A percentile compares a stretch with the other conserved stretches of the same genome.
Evolutionary conservation across 768 basidiomycete genomes (phyloP).

Genomic region (Antrodiella citrinella): DNA sequence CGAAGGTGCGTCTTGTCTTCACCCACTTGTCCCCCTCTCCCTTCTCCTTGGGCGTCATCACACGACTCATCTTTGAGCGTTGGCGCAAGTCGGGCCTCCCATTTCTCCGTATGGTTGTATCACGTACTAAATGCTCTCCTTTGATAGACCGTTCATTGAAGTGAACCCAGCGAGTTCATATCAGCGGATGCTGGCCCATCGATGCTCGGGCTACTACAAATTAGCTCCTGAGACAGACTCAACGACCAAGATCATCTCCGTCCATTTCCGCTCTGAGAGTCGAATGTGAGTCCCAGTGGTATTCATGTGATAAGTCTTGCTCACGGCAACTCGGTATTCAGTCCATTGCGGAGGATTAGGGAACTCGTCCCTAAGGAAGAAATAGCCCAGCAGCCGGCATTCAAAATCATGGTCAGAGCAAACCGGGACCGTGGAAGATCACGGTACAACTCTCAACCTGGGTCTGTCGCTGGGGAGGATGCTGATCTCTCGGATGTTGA

Average conservation of each 20-base stretch:
- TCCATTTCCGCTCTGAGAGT: conserved; percentile 54
- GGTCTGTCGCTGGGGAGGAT: conserved; percentile 69
- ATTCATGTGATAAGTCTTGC: conserved; percentile 3
- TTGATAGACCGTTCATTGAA: conserved; percentile 51
- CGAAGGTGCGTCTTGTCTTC: conserved; percentile 37
- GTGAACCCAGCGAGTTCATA: conserved; percentile 68
- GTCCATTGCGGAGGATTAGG: conserved; percentile 60
- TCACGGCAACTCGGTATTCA: conserved; percentile 22
- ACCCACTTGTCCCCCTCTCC: conserved; percentile 6
- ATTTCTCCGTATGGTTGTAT: conserved; percentile 4
- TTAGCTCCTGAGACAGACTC: conserved; percentile 65
- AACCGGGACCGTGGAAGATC: conserved; percentile 44
- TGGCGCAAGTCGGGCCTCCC: neutral
- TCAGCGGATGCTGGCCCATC: conserved; percentile 79
- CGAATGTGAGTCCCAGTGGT: conserved; percentile 63
- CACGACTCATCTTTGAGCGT: conserved; percentile 7
- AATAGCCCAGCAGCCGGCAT: conserved; percentile 62
- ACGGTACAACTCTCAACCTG: conserved; percentile 59
- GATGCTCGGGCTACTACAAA: conserved; percentile 77
- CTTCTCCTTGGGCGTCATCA: conserved; percentile 6
- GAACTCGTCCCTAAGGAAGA: conserved; percentile 76
- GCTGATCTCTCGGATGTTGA: conserved; percentile 71
- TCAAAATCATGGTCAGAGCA: conserved; percentile 81
- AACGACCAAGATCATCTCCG: conserved; percentile 51
- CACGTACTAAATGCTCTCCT: neutral